Evolutionary conservation across 2,329 filamentous ascomycete genomes (phyloP), one percentile per base, ranked within the genome.

Genomic region (Escovopsis sp.): DNA sequence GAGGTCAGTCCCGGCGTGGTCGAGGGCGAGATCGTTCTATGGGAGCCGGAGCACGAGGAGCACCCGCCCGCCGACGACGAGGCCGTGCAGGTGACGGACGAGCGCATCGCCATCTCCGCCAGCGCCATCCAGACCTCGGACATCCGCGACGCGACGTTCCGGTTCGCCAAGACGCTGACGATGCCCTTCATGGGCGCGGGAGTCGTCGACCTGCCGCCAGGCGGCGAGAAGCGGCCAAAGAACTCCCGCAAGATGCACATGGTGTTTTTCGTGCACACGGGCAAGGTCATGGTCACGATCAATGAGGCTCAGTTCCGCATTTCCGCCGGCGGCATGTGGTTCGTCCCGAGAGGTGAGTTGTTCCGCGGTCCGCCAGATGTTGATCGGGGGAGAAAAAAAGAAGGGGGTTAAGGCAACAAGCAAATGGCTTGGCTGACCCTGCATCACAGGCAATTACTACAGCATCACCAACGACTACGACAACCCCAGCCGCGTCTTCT

Each of bases 221-320:
- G 82, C 2, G 78, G 84, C 30, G 77, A 83, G 56, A 98, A 98
- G 68, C 77, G 80, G 51, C 76, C 81, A 39, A 96, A 96, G 70
- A 96, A 95, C 62, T 83, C 84, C 33, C 75, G 89, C 48, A 88
- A 84, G 65, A 96, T 95, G 85, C 87, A 95, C 57, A 91, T 98
- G 82, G 80, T 84, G 1, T 96, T 96, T 61, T 95, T 94, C 53
- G 82, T 98, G 28, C 81, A 86, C 52, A 73, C 75, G 37, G 91
- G 91, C 19, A 79, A 82, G 49, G 86, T 95, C 18, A 70, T 78
- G 49, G 88, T 94, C 18, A 82, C 77, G 26, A 75, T 94, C 39
- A 77, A 82, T 49, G 75, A 83, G 49, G 82, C 74, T 23, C 68
- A 72, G 47, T 96, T 98, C 58, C 78, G 82, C 44, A 87, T 94